Evolutionary conservation across 1,284 basidiomycete species (phyloP), one percentile per base, ranked within the genome.

Genomic region (Ustilago tritici): DNA sequence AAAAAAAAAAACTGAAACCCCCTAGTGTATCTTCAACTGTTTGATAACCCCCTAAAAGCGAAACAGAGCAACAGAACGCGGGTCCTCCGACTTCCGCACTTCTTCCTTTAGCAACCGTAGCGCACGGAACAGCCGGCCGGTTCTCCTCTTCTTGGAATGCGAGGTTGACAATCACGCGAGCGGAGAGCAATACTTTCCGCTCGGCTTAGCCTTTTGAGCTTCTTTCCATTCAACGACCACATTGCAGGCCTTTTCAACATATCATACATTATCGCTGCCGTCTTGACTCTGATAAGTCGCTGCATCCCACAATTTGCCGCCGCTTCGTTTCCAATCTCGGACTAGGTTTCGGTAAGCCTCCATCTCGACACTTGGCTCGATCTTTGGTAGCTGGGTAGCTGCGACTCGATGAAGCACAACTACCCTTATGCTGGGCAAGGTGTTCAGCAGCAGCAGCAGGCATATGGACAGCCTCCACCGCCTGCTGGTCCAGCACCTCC

Each of bases 401-500:
- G 35, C 50, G 36, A 32, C 23, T 17, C 65, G 38, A 72, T 72
- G 70, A 67, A 72, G 61, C 70, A 65, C 41, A 67, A 41, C 53
- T 61, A 64, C 46, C 70, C 65, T 8, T 67, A 72, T 54, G 47
- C 53, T 8, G 65, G 52, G 34, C 56, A 62, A 36, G 70, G 64
- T 10, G 47, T 53, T 7, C 61, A 69, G 53, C 60, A 56, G 28
- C 61, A 69, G 56, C 60, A 56, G 28, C 19, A 57, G 14, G 56
- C 60, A 3, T 67, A 66, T 32, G 73, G 61, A 4, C 68, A 71
- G 47, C 73, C 73, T 41, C 71, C 71, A n/a, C 66, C 60, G 7
- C 70, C 75, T 49, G 67, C 62, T 61, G 66, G 66, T 31, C 66
- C 75, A 31, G 75, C 70, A 15, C 75, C 77, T 12, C 67, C 74